A percentile compares a stretch with the other conserved stretches of the same genome.
Conservation (phyloP, 306 rosid genomes). For the Sphenostylis stenocarpa region DNA sequence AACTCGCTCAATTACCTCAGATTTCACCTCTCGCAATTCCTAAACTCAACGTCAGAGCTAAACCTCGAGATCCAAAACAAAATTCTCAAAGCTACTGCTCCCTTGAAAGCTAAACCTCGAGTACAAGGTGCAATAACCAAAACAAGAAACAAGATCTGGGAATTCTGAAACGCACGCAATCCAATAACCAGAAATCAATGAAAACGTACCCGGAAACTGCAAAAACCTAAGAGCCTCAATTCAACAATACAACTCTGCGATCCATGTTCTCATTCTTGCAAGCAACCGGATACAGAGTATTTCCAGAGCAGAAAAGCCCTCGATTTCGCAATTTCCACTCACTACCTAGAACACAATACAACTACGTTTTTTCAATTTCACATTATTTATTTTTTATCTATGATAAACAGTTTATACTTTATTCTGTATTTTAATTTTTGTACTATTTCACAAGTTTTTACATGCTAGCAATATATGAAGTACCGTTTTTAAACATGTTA, state of each 20-base stretch:
- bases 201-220: conserved; percentile 24
- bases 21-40: conserved; percentile 22
- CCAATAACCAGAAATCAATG: conserved; percentile 28
- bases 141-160: conserved; percentile 52
- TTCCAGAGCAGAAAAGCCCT: conserved; percentile 45
- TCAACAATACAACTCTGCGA: conserved; percentile 41
- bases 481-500: too few relatives aligned
- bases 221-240: conserved; percentile 24
- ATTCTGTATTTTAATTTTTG: background rate
- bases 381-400: background rate
- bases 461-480: too few relatives aligned
- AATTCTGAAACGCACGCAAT: conserved; percentile 37
- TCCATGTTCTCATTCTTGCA: conserved; percentile 40
- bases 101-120: conserved; percentile 33
- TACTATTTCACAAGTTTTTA: too few relatives aligned
- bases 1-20: background rate
- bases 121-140: conserved; percentile 26
- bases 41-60: conserved; percentile 43
- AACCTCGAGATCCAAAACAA: conserved; percentile 54
- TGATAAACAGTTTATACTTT: background rate
- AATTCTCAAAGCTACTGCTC: conserved; percentile 23
- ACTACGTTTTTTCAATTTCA: conserved; percentile 25
- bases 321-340: conserved; percentile 50
- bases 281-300: conserved; percentile 15
- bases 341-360: conserved; percentile 41